Evolutionary conservation across 352 stramenopile genomes (phyloP).

Genomic region (Globisporangium rhizosaccharum): DNA sequence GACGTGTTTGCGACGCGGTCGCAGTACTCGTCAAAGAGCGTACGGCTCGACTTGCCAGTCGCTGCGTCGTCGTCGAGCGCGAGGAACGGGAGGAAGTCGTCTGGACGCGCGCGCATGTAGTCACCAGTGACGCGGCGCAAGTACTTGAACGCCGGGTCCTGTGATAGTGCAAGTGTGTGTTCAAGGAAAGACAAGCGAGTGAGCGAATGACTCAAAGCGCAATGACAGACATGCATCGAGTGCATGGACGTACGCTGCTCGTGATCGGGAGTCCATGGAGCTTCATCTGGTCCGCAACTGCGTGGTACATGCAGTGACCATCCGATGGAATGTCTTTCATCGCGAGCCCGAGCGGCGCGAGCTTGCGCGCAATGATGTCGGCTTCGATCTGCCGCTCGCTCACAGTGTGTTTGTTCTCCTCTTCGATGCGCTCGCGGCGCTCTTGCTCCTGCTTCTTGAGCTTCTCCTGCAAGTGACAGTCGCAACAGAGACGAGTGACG

Average conservation of each 20-base stretch:
- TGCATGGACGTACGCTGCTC: constrained; percentile 5
- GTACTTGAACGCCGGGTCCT: constrained; percentile 51
- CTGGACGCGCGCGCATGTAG: constrained; percentile 76
- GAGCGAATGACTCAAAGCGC: background rate
- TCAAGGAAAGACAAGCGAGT: background rate
- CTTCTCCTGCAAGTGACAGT: constrained; percentile 34
- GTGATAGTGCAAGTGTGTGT: too few species aligned
- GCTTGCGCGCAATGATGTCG: constrained; percentile 62
- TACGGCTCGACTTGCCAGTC: constrained; percentile 22
- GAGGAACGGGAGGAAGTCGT: constrained; percentile 93
- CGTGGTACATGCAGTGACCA: constrained; percentile 97
- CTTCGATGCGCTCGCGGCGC: constrained; percentile 64
- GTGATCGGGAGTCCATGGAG: constrained; percentile 30
- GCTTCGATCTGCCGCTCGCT: constrained; percentile 78
- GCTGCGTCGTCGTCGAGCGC: constrained; percentile 45
- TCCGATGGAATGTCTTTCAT: constrained; percentile 95
- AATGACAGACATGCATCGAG: background rate
- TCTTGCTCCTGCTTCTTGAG: constrained; percentile 75
- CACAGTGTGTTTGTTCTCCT: constrained; percentile 75
- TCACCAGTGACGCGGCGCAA: constrained; percentile 63
- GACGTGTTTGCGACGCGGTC: constrained; percentile 84
- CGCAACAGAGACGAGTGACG: background rate
- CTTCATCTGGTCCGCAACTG: constrained; percentile 89
- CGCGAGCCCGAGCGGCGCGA: constrained; percentile 39
- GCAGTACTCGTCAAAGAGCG: constrained; percentile 91